phyloP scores from a whole-genome alignment of 1,284 basidiomycete species.

The Coniophora puteana region DNA sequence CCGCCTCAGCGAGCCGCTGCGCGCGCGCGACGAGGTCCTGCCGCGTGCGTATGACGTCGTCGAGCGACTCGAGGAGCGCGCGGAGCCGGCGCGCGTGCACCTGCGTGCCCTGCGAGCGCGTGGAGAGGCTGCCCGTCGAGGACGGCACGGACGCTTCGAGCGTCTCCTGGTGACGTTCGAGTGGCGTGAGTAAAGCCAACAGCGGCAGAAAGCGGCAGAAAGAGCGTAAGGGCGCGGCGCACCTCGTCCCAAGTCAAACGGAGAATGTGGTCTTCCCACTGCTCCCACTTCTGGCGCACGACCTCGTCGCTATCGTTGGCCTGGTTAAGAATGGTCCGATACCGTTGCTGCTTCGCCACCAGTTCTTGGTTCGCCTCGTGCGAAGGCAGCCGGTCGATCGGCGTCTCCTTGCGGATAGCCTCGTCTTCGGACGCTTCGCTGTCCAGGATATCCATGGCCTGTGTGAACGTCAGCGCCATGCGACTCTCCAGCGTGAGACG shows the following conservation, averaged over 20 bases:
- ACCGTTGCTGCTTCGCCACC: slow-evolving; percentile 66
- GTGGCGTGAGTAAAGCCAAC: no score
- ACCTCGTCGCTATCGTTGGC: slow-evolving; percentile 74
- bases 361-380: slow-evolving; percentile 78
- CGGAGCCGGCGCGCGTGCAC: slow-evolving; percentile 73
- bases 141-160: slow-evolving; percentile 69
- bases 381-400: slow-evolving; percentile 59
- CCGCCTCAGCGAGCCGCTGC: slow-evolving; percentile 57
- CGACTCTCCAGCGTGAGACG: neutral
- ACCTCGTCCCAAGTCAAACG: slow-evolving; percentile 77
- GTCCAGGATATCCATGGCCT: slow-evolving; percentile 88
- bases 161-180: slow-evolving; percentile 47
- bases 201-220: no score
- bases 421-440: slow-evolving; percentile 90
- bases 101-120: slow-evolving; percentile 43
- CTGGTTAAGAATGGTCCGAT: slow-evolving; percentile 68
- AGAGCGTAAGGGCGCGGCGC: no score
- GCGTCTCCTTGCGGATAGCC: slow-evolving; percentile 46
- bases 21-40: slow-evolving; percentile 66
- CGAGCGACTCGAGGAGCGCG: slow-evolving; percentile 75
- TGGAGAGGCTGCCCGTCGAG: slow-evolving; percentile 42
- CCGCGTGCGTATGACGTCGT: slow-evolving; percentile 65
- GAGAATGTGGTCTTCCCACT: slow-evolving; percentile 76
- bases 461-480: slow-evolving; percentile 4
- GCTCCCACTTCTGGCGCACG: slow-evolving; percentile 80